These are phyloP conservation scores for Colletotrichum theobromicola DNA, from an alignment of 2,329 filamentous ascomycete genomes.

Conservation along the genomic window DNA sequence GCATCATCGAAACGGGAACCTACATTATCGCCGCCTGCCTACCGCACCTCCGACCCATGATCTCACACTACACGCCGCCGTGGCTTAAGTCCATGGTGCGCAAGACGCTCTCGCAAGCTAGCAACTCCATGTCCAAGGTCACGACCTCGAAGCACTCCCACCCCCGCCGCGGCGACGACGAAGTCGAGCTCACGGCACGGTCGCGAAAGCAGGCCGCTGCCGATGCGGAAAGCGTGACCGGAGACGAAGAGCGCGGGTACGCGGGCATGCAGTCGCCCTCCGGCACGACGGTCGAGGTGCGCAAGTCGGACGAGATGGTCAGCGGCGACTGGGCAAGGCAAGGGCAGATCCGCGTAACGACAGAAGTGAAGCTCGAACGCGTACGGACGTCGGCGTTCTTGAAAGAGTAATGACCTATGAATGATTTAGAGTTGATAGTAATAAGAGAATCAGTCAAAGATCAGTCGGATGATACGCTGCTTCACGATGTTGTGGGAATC, in stretches of 20 bases:
- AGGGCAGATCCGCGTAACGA: constrained; percentile 10
- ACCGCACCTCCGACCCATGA: constrained; percentile 25
- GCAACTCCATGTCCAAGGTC: constrained; percentile 6
- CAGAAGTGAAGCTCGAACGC: constrained; percentile 9
- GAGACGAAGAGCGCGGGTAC: constrained; percentile 12
- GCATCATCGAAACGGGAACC: constrained; percentile 14
- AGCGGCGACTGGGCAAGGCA: background rate
- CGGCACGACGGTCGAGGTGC: constrained; percentile 4
- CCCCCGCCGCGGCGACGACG: background rate
- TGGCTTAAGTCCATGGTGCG: constrained; percentile 16
- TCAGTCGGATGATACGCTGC: background rate
- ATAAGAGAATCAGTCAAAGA: background rate
- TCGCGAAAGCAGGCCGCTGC: background rate
- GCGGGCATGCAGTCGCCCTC: background rate
- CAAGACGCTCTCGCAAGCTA: constrained; percentile 12
- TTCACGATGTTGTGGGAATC: background rate
- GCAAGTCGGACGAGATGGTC: constrained; percentile 5
- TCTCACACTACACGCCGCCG: constrained; percentile 18
- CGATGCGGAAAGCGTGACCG: background rate
- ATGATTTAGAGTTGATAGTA: background rate
- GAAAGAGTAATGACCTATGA: background rate
- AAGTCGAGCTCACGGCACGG: constrained; percentile 10
- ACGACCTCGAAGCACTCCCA: background rate
- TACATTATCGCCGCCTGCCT: constrained; percentile 30
- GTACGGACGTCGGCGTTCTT: background rate